These are phyloP conservation scores for Rhizopogon salebrosus DNA, from an alignment of 768 basidiomycete species.

Conservation along the genomic window DNA sequence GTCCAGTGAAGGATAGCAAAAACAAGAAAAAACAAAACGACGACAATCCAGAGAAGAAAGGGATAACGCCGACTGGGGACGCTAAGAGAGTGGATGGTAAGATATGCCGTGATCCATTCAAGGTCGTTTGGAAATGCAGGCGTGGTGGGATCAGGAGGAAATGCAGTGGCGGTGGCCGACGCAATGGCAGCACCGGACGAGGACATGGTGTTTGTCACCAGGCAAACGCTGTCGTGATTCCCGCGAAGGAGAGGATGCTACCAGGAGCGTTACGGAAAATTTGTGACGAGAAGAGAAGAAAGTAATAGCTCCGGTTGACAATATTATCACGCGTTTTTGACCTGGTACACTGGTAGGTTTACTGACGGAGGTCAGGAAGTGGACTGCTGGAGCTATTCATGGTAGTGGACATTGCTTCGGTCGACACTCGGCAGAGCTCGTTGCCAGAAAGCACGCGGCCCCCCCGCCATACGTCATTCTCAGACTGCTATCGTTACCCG, in stretches of 20 bases:
- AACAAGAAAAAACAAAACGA: constrained; percentile 36
- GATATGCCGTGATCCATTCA: constrained; percentile 53
- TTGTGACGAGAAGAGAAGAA: no score
- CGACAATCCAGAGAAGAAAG: constrained; percentile 54
- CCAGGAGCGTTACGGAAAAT: background rate
- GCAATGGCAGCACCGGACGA: background rate
- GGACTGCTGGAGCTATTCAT: background rate
- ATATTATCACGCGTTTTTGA: no score
- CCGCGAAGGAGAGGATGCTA: no score
- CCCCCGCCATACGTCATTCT: no score
- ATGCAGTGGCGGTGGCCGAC: constrained; percentile 8
- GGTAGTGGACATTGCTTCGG: no score
- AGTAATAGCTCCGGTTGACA: no score
- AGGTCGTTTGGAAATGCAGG: constrained; percentile 39
- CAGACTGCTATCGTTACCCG: no score
- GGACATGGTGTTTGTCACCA: background rate
- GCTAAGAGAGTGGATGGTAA: constrained; percentile 52
- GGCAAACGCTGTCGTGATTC: no score
- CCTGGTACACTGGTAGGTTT: no score
- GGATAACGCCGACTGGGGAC: constrained; percentile 48
- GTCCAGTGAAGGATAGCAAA: constrained; percentile 40
- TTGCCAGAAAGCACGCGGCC: no score
- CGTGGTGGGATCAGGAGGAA: constrained; percentile 34
- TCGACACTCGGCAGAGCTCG: no score
- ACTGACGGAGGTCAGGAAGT: no score